These are phyloP conservation scores for Kazachstania sp. DNA, from an alignment of 1,139 yeast species.

Conservation along the genomic window DNA sequence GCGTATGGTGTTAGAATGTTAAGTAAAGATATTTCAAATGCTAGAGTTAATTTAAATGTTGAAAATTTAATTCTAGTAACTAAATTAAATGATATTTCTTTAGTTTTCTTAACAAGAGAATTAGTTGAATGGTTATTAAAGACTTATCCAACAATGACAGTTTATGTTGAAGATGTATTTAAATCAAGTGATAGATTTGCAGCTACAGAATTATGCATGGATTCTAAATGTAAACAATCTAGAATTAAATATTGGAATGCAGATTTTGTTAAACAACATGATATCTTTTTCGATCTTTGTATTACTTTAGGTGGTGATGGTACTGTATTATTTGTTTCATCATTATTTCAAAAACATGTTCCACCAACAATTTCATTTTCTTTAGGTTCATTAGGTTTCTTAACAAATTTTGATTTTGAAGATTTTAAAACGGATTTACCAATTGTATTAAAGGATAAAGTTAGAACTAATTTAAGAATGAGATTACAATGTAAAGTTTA, in stretches of 20 bases:
- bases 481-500: slow-evolving; percentile 63
- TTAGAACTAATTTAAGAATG: slow-evolving; percentile 72
- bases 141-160: slow-evolving; percentile 41
- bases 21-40: slow-evolving; percentile 64
- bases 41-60: slow-evolving; percentile 64
- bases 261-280: slow-evolving; percentile 41
- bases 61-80: slow-evolving; percentile 69
- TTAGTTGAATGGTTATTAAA: slow-evolving; percentile 66
- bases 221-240: slow-evolving; percentile 24
- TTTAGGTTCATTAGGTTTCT: slow-evolving; percentile 72
- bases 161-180: slow-evolving; percentile 67
- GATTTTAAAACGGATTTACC: slow-evolving; percentile 52
- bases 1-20: slow-evolving; percentile 79
- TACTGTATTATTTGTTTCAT: slow-evolving; percentile 72
- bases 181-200: slow-evolving; percentile 55
- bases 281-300: slow-evolving; percentile 61
- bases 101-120: slow-evolving; percentile 66
- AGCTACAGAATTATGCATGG: slow-evolving; percentile 32
- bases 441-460: slow-evolving; percentile 55
- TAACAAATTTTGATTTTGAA: slow-evolving; percentile 70
- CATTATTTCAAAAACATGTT: slow-evolving; percentile 67
- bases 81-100: slow-evolving; percentile 76
- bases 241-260: slow-evolving; percentile 63
- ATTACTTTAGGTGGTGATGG: slow-evolving; percentile 87
- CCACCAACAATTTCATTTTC: slow-evolving; percentile 82